Conservation (phyloP, 345 rosid genomes). For the Gossypium stocksii region DNA sequence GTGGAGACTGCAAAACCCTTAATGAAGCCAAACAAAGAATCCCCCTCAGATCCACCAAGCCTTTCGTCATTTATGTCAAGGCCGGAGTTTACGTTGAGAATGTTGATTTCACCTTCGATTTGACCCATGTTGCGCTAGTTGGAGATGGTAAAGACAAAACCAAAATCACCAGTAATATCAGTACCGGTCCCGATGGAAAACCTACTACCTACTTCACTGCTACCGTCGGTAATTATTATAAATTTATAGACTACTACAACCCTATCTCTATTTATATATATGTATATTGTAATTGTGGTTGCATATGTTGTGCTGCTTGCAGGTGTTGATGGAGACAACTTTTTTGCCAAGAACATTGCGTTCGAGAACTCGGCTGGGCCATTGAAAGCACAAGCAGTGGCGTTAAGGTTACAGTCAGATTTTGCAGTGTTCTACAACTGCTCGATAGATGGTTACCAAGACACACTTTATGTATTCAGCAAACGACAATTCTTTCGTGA, state of each 20-base stretch:
- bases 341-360: constrained; percentile 62
- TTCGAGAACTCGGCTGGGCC: constrained; percentile 80
- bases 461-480: constrained; percentile 64
- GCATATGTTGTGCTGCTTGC: constrained; percentile 12
- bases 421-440: constrained; percentile 61
- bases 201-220: constrained; percentile 49
- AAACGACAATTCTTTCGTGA: constrained; percentile 87
- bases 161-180: constrained; percentile 46
- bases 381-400: constrained; percentile 66
- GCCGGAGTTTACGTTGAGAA: constrained; percentile 57
- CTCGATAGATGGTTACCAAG: constrained; percentile 71
- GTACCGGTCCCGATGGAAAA: constrained; percentile 40
- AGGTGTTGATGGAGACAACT: constrained; percentile 52
- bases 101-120: constrained; percentile 30
- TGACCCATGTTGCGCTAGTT: constrained; percentile 38
- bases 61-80: constrained; percentile 59
- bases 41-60: constrained; percentile 30
- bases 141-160: constrained; percentile 79
- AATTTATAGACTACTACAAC: neutral
- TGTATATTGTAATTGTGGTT: neutral
- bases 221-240: constrained; percentile 45
- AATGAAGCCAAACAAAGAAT: constrained; percentile 1
- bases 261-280: neutral
- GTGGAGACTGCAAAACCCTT: constrained; percentile 61
- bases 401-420: constrained; percentile 53